These are phyloP conservation scores for Camellia japonica DNA, from an alignment of 148 eudicot species.

Conservation along the genomic window DNA sequence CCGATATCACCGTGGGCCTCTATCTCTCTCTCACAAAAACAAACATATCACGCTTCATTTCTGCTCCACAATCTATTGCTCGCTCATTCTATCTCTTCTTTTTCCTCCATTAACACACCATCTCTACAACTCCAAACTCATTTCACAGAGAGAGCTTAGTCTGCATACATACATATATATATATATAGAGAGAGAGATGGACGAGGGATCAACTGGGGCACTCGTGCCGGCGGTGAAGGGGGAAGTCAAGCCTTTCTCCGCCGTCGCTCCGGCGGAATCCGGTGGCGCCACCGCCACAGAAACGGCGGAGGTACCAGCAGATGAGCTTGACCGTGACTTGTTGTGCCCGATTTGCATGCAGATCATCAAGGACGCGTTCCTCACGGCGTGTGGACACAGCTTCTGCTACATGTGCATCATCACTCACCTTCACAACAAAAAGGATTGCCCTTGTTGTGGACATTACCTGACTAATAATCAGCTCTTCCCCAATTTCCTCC, in stretches of 20 bases:
- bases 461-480: conserved; percentile 49
- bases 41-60: conserved; percentile 17
- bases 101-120: background rate
- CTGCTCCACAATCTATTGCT: conserved; percentile 1
- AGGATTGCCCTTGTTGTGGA: conserved; percentile 78
- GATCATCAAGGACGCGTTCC: conserved; percentile 60
- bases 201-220: conserved; percentile 36
- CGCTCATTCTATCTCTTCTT: background rate
- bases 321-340: conserved; percentile 46
- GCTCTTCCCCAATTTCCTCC: conserved; percentile 80
- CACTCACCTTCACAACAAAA: conserved; percentile 67
- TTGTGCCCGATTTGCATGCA: conserved; percentile 61
- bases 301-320: conserved; percentile 15
- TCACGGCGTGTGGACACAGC: conserved; percentile 86
- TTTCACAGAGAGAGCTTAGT: background rate
- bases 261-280: conserved; percentile 15
- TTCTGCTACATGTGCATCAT: conserved; percentile 81
- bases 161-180: background rate
- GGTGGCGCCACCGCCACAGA: background rate
- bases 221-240: conserved; percentile 49
- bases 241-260: conserved; percentile 24
- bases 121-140: background rate
- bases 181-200: conserved; percentile 18
- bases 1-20: no score
- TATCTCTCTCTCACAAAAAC: background rate